Evolutionary conservation across 2,329 filamentous ascomycete genomes (phyloP), one percentile per base, ranked within the genome.

Genomic region (Lachnellula arida): DNA sequence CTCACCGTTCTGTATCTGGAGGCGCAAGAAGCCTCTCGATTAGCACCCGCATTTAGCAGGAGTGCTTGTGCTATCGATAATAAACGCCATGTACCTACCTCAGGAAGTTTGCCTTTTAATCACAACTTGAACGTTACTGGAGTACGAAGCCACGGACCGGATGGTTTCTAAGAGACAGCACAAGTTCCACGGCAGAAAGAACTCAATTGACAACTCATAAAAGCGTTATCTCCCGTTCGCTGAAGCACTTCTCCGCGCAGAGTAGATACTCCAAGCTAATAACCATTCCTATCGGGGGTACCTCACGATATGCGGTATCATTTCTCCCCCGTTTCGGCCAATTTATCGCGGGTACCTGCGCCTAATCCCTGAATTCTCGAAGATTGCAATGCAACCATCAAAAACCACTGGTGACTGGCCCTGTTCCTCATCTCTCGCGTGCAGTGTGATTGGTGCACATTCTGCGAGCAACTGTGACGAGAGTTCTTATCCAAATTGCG

Each of bases 301-400:
- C 19, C 39, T 15, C 32, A 32, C 25, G 46, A 23, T 52, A 56
- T 55, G 44, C 46, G 37, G 25, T 40, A 37, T 44, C 35, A 51
- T 42, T 28, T 34, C 49, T 39, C 46, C 53, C 48, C 56, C 48
- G 35, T 58, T 53, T 46, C 25, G 56, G 47, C 49, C 37, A 23
- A 51, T 44, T 44, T 51, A 44, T 56, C 25, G 53, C 56, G 49
- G 52, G 58, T 61, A 60, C 60, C 60, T 62, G 58, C 56, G 53
- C 52, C 52, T 23, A 11, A 25, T 49, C 54, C 60, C 28, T 43
- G 35, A 14, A 15, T 15, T 40, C 7, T 19, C 40, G 19, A 55
- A 49, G 39, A 51, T 49, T 51, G 39, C 44, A 28, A 43, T 23
- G 42, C 50, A 47, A 49, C 32, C 37, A 32, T 51, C 40, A 54